Conservation (phyloP, 257 asterid species). For the Nicotiana knightiana region DNA sequence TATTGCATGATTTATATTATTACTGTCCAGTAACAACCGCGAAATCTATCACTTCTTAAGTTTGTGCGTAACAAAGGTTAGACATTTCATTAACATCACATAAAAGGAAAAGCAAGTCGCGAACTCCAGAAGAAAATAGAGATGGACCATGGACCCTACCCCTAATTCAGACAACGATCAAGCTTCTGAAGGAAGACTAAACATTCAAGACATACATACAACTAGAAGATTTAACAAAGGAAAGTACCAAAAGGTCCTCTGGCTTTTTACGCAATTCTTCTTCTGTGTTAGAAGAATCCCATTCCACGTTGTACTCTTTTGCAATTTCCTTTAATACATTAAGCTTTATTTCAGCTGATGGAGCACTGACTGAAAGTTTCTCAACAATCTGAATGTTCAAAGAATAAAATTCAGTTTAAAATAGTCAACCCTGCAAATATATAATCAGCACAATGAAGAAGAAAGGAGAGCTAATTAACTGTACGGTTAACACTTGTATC, state of each 20-base stretch:
- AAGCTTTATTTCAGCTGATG: constrained; percentile 64
- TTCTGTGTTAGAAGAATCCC: constrained; percentile 81
- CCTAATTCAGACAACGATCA: neutral
- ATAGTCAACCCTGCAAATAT: neutral
- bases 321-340: constrained; percentile 67
- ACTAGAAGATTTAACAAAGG: neutral
- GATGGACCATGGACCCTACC: neutral
- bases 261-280: constrained; percentile 65
- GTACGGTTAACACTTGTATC: constrained; percentile 92
- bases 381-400: constrained; percentile 63
- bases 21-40: neutral
- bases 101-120: neutral
- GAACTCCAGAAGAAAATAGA: neutral
- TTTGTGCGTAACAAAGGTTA: neutral
- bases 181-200: neutral
- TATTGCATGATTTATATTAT: neutral
- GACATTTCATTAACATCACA: neutral
- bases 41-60: neutral
- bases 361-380: constrained; percentile 71
- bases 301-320: constrained; percentile 45
- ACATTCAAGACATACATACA: neutral
- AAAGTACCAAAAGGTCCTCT: constrained; percentile 86
- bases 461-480: constrained; percentile 39
- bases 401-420: constrained; percentile 4
- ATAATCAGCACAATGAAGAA: constrained; percentile 4